These are phyloP conservation scores for Astrocystis sublimbata DNA, from an alignment of 495 filamentous ascomycete species.

Conservation along the genomic window DNA sequence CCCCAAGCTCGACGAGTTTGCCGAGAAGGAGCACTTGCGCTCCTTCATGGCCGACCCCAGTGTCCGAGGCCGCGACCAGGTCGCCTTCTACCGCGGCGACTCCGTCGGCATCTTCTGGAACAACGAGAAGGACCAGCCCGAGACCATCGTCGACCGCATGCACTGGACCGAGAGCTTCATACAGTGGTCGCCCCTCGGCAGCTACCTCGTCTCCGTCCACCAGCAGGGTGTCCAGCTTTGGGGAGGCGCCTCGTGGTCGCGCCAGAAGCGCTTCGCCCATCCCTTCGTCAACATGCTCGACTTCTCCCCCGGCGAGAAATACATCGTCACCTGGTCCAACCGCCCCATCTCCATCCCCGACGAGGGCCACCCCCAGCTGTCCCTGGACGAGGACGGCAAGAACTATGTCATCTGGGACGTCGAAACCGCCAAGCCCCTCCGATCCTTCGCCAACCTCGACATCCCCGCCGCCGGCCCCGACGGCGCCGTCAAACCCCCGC, in stretches of 20 bases:
- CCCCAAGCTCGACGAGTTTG: slow-evolving; percentile 75
- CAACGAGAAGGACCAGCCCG: slow-evolving; percentile 87
- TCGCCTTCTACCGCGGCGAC: slow-evolving; percentile 86
- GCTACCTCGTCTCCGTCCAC: slow-evolving; percentile 91
- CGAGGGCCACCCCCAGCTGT: slow-evolving; percentile 72
- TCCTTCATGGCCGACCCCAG: slow-evolving; percentile 86
- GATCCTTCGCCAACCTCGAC: slow-evolving; percentile 89
- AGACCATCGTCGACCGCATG: slow-evolving; percentile 82
- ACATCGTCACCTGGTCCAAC: slow-evolving; percentile 94
- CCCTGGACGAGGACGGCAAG: slow-evolving; percentile 93
- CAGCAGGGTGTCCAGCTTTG: slow-evolving; percentile 94
- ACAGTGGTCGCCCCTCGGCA: slow-evolving; percentile 95
- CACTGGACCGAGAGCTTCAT: slow-evolving; percentile 98
- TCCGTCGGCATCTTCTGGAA: slow-evolving; percentile 97
- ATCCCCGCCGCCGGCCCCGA: slow-evolving; percentile 57
- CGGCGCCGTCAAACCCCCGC: slow-evolving; percentile 57
- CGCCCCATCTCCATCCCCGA: slow-evolving; percentile 89
- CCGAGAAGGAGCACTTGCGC: slow-evolving; percentile 90
- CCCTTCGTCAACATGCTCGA: slow-evolving; percentile 93
- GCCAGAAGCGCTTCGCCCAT: slow-evolving; percentile 90
- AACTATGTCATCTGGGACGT: slow-evolving; percentile 99
- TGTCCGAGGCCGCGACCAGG: slow-evolving; percentile 88
- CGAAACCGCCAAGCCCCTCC: slow-evolving; percentile 81
- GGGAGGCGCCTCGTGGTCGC: slow-evolving; percentile 86
- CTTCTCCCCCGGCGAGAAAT: slow-evolving; percentile 91